Conservation (phyloP, 148 eudicot genomes). For the Bassia scoparia region DNA sequence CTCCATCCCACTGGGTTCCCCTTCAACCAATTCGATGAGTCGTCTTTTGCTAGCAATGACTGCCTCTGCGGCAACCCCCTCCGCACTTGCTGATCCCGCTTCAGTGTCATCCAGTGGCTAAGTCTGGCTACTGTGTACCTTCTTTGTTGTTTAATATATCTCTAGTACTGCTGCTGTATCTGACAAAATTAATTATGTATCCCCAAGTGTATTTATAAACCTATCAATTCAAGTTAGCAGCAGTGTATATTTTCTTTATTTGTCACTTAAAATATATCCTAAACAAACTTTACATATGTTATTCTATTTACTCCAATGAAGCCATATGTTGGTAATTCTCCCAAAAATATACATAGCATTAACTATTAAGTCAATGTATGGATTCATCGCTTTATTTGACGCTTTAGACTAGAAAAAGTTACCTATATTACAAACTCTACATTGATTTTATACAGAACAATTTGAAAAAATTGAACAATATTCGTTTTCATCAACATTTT, state of each 20-base stretch:
- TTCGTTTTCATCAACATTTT: no score
- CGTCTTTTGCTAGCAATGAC: slow-evolving; percentile 52
- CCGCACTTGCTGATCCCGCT: slow-evolving; percentile 3
- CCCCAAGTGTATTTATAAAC: background rate
- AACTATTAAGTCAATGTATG: no score
- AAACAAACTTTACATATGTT: no score
- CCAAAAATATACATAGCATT: no score
- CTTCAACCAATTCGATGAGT: slow-evolving; percentile 54
- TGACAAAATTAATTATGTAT: background rate
- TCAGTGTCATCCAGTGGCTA: background rate
- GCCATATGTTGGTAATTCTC: no score
- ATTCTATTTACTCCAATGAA: no score
- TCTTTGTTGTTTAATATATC: background rate
- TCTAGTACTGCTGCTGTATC: background rate
- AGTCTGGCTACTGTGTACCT: background rate
- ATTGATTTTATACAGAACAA: background rate
- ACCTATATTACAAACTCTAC: no score
- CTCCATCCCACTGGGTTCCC: slow-evolving; percentile 45
- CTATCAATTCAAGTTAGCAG: background rate
- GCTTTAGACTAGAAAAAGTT: no score
- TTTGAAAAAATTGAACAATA: no score
- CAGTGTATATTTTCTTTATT: background rate
- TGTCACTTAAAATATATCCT: background rate
- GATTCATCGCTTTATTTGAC: no score
- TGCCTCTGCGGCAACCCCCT: slow-evolving; percentile 58